Conservation (phyloP, 2,329 filamentous ascomycete species). For the Ophiostoma australiae region DNA sequence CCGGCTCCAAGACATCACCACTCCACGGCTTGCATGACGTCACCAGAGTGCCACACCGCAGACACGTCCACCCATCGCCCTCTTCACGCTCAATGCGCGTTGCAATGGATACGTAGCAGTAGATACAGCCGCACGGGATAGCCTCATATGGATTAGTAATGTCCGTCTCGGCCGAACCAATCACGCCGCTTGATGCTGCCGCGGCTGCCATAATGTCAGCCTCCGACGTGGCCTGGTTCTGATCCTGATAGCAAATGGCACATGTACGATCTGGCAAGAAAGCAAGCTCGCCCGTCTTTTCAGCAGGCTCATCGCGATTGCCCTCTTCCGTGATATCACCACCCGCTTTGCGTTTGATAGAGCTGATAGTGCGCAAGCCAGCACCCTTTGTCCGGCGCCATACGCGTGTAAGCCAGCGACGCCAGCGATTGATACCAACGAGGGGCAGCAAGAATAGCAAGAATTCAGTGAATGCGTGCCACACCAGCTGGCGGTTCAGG, state of each 20-base stretch:
- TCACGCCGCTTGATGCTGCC: slow-evolving; percentile 66
- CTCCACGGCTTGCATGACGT: slow-evolving; percentile 87
- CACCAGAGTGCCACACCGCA: slow-evolving; percentile 79
- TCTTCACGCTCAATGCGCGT: slow-evolving; percentile 86
- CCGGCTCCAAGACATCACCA: slow-evolving; percentile 73
- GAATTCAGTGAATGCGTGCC: slow-evolving; percentile 99
- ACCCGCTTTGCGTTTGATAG: slow-evolving; percentile 20
- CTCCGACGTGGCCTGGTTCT: slow-evolving; percentile 72
- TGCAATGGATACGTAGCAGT: slow-evolving; percentile 94
- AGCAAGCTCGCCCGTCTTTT: slow-evolving; percentile 64
- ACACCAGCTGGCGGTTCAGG: slow-evolving; percentile 92
- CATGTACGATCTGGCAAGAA: slow-evolving; percentile 93
- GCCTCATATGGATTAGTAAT: slow-evolving; percentile 95
- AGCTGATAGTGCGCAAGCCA: slow-evolving; percentile 42
- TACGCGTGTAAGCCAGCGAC: slow-evolving; percentile 78
- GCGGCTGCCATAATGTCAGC: slow-evolving; percentile 67
- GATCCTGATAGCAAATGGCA: slow-evolving; percentile 93
- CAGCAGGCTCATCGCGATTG: slow-evolving; percentile 44
- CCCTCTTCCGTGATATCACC: neutral
- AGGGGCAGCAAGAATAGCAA: slow-evolving; percentile 86
- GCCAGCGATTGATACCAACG: slow-evolving; percentile 91
- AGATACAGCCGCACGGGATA: slow-evolving; percentile 82
- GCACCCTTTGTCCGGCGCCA: slow-evolving; percentile 75
- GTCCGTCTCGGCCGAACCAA: slow-evolving; percentile 85
- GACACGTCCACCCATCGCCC: slow-evolving; percentile 87